phyloP scores from a whole-genome alignment of 345 rosid species.

The Noccaea bulbosa region DNA sequence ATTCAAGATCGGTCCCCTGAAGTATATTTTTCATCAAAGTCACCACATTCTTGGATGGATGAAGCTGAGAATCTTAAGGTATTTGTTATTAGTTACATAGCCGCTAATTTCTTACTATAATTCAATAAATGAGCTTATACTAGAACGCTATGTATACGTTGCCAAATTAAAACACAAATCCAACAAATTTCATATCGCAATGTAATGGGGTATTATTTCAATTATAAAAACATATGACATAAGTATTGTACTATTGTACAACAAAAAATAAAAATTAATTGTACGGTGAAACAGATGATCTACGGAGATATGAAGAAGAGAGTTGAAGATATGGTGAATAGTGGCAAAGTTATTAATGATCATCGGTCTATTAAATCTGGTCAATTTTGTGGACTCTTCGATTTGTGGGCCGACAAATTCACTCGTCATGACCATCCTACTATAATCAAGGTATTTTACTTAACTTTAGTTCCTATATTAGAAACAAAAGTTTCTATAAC shows the following conservation, averaged over 20 bases:
- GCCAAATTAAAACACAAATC: too few species aligned
- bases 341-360: slow-evolving; percentile 45
- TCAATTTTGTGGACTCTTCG: slow-evolving; percentile 40
- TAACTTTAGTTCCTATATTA: neutral
- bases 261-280: neutral
- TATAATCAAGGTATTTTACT: slow-evolving; percentile 55
- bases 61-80: slow-evolving; percentile 63
- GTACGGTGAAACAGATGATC: slow-evolving; percentile 46
- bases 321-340: slow-evolving; percentile 51
- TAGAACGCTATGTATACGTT: too few species aligned
- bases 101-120: too few species aligned
- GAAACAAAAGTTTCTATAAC: neutral
- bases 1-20: slow-evolving; percentile 58
- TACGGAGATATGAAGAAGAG: slow-evolving; percentile 62
- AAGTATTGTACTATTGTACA: neutral
- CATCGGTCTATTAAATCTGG: slow-evolving; percentile 28
- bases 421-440: slow-evolving; percentile 67
- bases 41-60: slow-evolving; percentile 19
- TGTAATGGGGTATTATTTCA: too few species aligned
- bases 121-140: too few species aligned
- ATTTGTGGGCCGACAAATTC: slow-evolving; percentile 52
- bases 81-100: neutral
- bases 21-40: slow-evolving; percentile 54
- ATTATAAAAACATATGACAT: too few species aligned
- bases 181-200: too few species aligned